Evolutionary conservation across 495 filamentous ascomycete species (phyloP).

Genomic region (Talaromyces wortmannii): DNA sequence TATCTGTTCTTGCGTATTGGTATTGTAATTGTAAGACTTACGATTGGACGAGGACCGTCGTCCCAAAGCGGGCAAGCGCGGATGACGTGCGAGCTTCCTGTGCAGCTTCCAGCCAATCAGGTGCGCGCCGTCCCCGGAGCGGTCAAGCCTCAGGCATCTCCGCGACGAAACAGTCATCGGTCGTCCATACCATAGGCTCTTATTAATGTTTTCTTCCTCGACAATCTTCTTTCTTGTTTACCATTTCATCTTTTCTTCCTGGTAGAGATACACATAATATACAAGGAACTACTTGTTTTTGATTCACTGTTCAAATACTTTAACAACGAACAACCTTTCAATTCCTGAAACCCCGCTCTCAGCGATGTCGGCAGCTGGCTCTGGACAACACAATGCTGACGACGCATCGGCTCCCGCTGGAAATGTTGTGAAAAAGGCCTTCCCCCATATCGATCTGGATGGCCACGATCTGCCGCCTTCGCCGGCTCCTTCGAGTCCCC

Average conservation of each 20-base stretch:
- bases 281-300: too few species aligned
- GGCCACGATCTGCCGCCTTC: slow-evolving; percentile 91
- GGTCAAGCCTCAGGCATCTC: slow-evolving; percentile 3
- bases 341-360: slow-evolving; percentile 5
- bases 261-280: too few species aligned
- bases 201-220: too few species aligned
- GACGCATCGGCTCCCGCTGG: slow-evolving; percentile 10
- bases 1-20: too few species aligned
- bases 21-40: not conserved
- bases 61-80: not conserved
- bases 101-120: slow-evolving; percentile 18
- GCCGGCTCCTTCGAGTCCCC: slow-evolving; percentile 86
- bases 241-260: too few species aligned
- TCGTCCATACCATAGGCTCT: not conserved
- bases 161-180: slow-evolving; percentile 7
- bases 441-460: slow-evolving; percentile 72
- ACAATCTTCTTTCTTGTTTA: too few species aligned
- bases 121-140: slow-evolving; percentile 9
- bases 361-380: slow-evolving; percentile 44
- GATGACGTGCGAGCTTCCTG: slow-evolving; percentile 1
- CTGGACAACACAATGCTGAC: slow-evolving; percentile 17
- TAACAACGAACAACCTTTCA: not conserved
- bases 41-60: not conserved
- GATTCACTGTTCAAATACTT: too few species aligned
- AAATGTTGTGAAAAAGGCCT: slow-evolving; percentile 54